Conservation (phyloP, 768 basidiomycete species). For the Rhodotorula sphaerocarpa region DNA sequence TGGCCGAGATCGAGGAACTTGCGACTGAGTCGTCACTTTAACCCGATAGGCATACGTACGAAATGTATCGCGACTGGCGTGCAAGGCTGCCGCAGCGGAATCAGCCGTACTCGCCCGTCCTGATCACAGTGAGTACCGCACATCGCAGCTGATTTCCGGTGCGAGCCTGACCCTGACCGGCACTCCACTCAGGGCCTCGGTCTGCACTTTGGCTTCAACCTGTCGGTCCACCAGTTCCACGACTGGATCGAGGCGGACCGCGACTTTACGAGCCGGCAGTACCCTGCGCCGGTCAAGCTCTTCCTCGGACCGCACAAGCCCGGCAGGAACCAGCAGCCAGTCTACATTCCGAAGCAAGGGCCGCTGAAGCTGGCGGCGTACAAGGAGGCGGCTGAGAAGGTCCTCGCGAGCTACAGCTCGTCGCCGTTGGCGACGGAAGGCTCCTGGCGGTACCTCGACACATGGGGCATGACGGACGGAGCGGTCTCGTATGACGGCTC, state of each 20-base stretch:
- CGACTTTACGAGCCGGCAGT: neutral
- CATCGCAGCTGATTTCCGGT: neutral
- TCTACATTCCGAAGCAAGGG: neutral
- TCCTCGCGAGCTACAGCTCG: neutral
- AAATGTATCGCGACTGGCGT: neutral
- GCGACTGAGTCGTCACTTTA: too few species aligned
- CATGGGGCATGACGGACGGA: neutral
- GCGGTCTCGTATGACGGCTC: neutral
- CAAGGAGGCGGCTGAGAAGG: neutral
- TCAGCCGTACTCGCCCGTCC: conserved; percentile 1
- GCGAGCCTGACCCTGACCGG: neutral
- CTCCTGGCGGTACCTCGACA: conserved; percentile 2
- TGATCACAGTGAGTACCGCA: neutral
- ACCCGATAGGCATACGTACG: neutral
- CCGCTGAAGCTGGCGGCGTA: neutral
- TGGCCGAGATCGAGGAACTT: too few species aligned
- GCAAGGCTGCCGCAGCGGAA: neutral
- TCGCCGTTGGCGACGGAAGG: neutral
- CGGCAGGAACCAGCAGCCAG: neutral
- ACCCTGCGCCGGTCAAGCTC: conserved; percentile 1
- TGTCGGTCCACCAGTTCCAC: neutral
- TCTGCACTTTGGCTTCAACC: neutral
- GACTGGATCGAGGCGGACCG: neutral
- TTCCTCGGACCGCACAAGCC: neutral
- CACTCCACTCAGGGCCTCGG: neutral